Base-by-base conservation (phyloP, 164 flowering plant species). In the Echeveria elegans region DNA sequence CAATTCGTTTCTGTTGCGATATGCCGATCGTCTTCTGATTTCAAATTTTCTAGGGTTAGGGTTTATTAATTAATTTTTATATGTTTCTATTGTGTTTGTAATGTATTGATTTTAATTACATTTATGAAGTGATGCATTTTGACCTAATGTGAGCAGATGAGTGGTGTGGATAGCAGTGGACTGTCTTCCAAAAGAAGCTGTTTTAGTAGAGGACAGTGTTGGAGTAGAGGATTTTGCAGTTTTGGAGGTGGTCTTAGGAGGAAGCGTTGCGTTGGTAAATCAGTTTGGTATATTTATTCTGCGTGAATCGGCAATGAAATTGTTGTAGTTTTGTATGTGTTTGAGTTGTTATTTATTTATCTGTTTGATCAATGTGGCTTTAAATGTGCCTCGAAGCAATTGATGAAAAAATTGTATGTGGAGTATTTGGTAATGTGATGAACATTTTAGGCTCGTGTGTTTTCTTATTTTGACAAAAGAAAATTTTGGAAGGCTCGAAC, bases 181-280 rank as follows among this genome's bases (percentile, higher is more conserved):
- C 21, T 50, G n/a, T 50, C 56, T 5, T 50, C 24, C 14, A 50
- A 23, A 23, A 6, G 26, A 50, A 50, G 56, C 56, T n/a, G 10
- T n/a, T 50, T 50, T 50, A 50, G 26, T 4, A 50, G 56, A 50
- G 56, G 56, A 50, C 56, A 50, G 56, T 21, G n/a, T 50, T 50
- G 56, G n/a, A 50, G 56, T 23, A 21, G 24, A 23, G 5, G 21
- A n/a, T 50, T 50, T n/a, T 26, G 5, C 4, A 50, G 56, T n/a
- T n/a, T 0, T 0, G 5, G 24, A n/a, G 24, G 6, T 50, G 56
- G 56, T n/a, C 23, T n/a, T 9, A 50, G 23, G 24, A n/a, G 26
- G 26, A 50, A 50, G 56, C 24, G 2, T n/a, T 50, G 56, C 26
- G 10, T 23, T 50, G 28, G 56, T 50, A 50, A 50, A 5, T 50